Percentiles rank a stretch among this genome's conserved stretches.
Evolutionary conservation across 371 early-diverging fungal genomes (phyloP).

Genomic region (Mortierella sp.): DNA sequence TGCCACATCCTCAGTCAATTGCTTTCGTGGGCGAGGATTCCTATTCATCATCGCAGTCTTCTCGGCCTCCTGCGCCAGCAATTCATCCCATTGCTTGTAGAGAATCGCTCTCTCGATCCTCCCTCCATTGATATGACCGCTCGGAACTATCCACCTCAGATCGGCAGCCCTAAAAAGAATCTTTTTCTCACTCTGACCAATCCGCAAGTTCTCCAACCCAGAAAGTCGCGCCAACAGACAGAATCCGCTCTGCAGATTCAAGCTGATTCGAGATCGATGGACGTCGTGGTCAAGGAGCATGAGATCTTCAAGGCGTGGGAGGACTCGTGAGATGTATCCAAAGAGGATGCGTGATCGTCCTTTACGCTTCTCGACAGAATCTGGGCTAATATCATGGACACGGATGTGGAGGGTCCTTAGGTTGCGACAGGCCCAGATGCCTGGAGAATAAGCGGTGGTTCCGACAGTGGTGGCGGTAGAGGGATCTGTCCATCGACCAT

Average conservation of each 20-base stretch:
- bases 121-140: neutral
- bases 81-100: neutral
- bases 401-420: neutral
- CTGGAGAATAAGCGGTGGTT: neutral
- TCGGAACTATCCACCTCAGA: conserved; percentile 8
- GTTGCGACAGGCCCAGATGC: conserved; percentile 4
- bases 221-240: neutral
- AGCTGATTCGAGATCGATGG: neutral
- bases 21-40: no score
- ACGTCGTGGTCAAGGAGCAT: neutral
- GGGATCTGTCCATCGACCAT: neutral
- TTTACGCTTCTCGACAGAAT: neutral
- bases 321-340: conserved; percentile 7
- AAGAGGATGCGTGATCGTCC: neutral
- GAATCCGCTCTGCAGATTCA: neutral
- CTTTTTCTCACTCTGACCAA: neutral
- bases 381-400: neutral
- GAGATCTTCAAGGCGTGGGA: neutral
- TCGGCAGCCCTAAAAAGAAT: neutral
- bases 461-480: neutral
- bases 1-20: neutral
- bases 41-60: neutral
- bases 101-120: neutral
- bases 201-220: neutral
- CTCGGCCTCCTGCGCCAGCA: neutral